Percentiles rank a stretch among this genome's conserved stretches.
These are phyloP conservation scores for Hymenoscyphus salicellus DNA, from an alignment of 2,329 filamentous ascomycete genomes.

Conservation along the genomic window DNA sequence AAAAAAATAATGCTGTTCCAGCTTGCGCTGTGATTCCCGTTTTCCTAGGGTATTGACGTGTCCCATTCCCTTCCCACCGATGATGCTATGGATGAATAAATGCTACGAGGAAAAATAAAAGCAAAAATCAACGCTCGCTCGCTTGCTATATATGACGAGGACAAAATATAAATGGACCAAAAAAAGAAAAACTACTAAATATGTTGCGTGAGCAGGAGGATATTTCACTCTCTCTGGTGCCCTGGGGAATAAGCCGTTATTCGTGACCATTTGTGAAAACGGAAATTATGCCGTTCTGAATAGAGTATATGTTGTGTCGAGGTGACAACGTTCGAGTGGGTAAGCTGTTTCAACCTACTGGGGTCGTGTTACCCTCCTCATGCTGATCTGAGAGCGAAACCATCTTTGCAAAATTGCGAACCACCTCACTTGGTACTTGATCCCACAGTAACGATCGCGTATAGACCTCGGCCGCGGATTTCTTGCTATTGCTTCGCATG, in stretches of 20 bases:
- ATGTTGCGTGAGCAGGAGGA: slow-evolving; percentile 48
- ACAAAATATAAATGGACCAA: slow-evolving; percentile 26
- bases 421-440: slow-evolving; percentile 86
- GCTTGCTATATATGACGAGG: slow-evolving; percentile 31
- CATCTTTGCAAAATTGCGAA: slow-evolving; percentile 88
- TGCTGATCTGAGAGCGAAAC: slow-evolving; percentile 67
- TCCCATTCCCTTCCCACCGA: slow-evolving; percentile 12
- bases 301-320: slow-evolving; percentile 12
- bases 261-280: slow-evolving; percentile 22
- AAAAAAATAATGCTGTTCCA: slow-evolving; percentile 10
- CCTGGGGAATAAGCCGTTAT: slow-evolving; percentile 27
- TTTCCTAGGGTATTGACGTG: slow-evolving; percentile 6
- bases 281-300: slow-evolving; percentile 15
- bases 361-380: slow-evolving; percentile 25
- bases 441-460: slow-evolving; percentile 92
- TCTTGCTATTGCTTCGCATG: slow-evolving; percentile 70
- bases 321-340: slow-evolving; percentile 3
- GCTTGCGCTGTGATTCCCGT: slow-evolving; percentile 18
- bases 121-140: slow-evolving; percentile 35
- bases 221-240: slow-evolving; percentile 37
- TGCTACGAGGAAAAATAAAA: slow-evolving; percentile 32
- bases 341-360: slow-evolving; percentile 21
- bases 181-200: slow-evolving; percentile 11
- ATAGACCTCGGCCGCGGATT: slow-evolving; percentile 82
- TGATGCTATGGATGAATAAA: slow-evolving; percentile 15